phyloP scores from a whole-genome alignment of 768 basidiomycete species.

The Dacryopinax spathularia region DNA sequence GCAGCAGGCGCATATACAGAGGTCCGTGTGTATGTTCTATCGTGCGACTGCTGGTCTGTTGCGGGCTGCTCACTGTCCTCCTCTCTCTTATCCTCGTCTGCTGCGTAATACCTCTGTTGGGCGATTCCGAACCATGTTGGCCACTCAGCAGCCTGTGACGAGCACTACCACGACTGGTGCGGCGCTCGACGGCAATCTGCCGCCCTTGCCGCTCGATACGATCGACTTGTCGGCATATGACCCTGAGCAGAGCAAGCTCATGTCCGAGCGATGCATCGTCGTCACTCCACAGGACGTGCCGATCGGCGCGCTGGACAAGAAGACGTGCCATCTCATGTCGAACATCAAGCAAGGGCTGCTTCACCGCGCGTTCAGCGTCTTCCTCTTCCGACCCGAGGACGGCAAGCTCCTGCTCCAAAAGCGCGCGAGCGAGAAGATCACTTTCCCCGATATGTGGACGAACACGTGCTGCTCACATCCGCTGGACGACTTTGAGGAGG shows the following conservation, averaged over 20 bases:
- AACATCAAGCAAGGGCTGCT: slow-evolving; percentile 88
- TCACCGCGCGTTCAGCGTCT: slow-evolving; percentile 95
- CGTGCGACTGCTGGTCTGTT: background rate
- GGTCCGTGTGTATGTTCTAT: background rate
- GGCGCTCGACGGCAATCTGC: background rate
- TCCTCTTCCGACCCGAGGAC: slow-evolving; percentile 87
- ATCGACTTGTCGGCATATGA: slow-evolving; percentile 78
- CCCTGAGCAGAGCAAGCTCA: slow-evolving; percentile 79
- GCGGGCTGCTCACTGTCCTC: background rate
- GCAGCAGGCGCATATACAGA: background rate
- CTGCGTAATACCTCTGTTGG: background rate
- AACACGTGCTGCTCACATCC: slow-evolving; percentile 99
- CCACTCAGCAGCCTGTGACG: background rate
- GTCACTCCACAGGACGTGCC: slow-evolving; percentile 77
- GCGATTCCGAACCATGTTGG: background rate
- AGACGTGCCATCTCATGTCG: slow-evolving; percentile 96
- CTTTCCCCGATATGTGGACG: slow-evolving; percentile 99
- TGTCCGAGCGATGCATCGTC: slow-evolving; percentile 91
- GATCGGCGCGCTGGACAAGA: slow-evolving; percentile 84
- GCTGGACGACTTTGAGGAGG: slow-evolving; percentile 75
- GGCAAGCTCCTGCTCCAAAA: slow-evolving; percentile 89
- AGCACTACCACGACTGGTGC: background rate
- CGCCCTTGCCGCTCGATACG: slow-evolving; percentile 34
- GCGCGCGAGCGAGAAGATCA: slow-evolving; percentile 96
- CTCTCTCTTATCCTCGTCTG: background rate